Base-by-base conservation (phyloP, 345 rosid genomes). In the Salix brachista region DNA sequence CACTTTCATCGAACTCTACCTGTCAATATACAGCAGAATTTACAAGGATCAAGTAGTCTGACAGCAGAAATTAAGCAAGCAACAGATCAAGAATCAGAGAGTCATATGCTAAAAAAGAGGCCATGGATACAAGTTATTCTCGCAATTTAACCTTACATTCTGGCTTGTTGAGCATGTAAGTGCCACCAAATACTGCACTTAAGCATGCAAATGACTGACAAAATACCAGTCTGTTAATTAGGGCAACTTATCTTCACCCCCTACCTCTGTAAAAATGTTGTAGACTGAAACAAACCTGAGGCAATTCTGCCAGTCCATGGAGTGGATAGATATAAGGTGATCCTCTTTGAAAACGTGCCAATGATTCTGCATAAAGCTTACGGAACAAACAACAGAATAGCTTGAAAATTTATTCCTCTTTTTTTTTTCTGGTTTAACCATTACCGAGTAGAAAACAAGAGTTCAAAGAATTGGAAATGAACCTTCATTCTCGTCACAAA, bases 101-200 rank as follows among this genome's bases (percentile, higher is more conserved):
- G 21, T 54, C 61, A 56, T n/a, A 23, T 34, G 14, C 5, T n/a
- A 52, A 67, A 73, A 1, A 48, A 4, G 30, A 18, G 62, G 26
- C 25, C 28, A 54, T 61, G 23, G 41, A 39, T 18, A 32, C 23
- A 8, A 1, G 32, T 54, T 28, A 23, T 58, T n/a, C n/a, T 26
- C 46, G 41, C 30, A 64, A 65, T 56, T 64, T 73, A 82, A 92
- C 99, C 93, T 96, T 93, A 79, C 97, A 93, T 67, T 91, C 91
- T 73, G 97, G 96, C 82, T 93, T 96, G 88, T 90, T 93, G 37
- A 96, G 97, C 99, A 96, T 96, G 91, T 96, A 93, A 72, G 97
- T 93, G 46, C 98, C 97, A 48, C 97, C 96, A 41, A 93, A 93
- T 69, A 95, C 99, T 10, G 97, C 99, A 82, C 97, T 95, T 72